Evolutionary conservation across 2,329 filamentous ascomycete genomes (phyloP), one percentile per base, ranked within the genome.

Genomic region (Aspergillus ustus): DNA sequence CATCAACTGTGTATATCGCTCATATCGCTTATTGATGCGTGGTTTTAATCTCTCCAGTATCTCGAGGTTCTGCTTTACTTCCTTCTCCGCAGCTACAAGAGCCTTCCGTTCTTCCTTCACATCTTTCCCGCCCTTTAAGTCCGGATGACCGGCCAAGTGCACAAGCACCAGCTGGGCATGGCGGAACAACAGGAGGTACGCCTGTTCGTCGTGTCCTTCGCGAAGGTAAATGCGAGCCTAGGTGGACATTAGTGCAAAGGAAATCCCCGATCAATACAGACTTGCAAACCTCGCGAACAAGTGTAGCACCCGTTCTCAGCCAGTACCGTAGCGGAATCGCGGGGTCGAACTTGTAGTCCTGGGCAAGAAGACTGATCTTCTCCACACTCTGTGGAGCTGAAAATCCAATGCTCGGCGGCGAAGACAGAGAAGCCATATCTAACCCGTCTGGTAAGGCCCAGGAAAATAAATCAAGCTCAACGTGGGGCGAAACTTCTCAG

Each of bases 101-200:
- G 81, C 81, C 57, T 78, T 76, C 59, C 82, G 82, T 66, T 85
- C 84, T 40, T 89, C 81, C 56, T 77, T 76, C 59, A 81, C 82
- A 66, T 85, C 84, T 40, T 89, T 86, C 9, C 86, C 83, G 7
- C 87, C 84, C 67, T 86, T 89, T 50, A 87, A 87, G 59, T 95
- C 87, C 1, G 94, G 93, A 69, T 98, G 95, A 1, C 81, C 84
- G 0, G 86, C 84, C 8, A 99, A 82, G 57, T 90, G 85, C 7
- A 92, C 86, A 29, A 97, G 81, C 25, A 97, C 86, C n/a, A 99
- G 87, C 57, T 89, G 85, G 9, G 92, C 92, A 78, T 96, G 93
- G 68, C 95, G 89, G 74, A 95, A 92, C n/a, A 96, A 86, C 62
- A 98, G 87, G 58, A 97, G 85, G 76, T 96, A 99, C 4, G 94